Percentiles rank a stretch among this genome's conserved stretches.
Evolutionary conservation across 352 stramenopile genomes (phyloP).

Genomic region (Pythium coloratum): DNA sequence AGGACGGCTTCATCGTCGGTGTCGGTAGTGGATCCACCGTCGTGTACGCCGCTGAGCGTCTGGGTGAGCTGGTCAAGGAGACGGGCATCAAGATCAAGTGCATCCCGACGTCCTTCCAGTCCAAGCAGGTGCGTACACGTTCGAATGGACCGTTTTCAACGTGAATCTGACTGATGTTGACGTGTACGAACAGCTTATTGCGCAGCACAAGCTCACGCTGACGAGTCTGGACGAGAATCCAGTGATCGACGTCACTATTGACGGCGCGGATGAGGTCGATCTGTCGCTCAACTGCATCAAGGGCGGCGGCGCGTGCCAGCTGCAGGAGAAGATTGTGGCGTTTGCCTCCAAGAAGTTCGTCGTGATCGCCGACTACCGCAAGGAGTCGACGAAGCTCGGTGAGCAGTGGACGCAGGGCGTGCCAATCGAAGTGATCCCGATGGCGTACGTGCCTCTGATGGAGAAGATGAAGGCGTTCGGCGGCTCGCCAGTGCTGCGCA

Average conservation of each 20-base stretch:
- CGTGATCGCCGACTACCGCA: constrained; percentile 95
- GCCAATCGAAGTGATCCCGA: constrained; percentile 97
- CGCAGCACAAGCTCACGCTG: constrained; percentile 73
- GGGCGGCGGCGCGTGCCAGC: constrained; percentile 94
- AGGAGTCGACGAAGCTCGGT: constrained; percentile 87
- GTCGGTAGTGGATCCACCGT: constrained; percentile 98
- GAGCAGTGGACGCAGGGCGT: constrained; percentile 90
- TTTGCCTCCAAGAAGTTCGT: constrained; percentile 97
- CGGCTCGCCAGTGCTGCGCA: constrained; percentile 66
- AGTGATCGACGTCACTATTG: constrained; percentile 98
- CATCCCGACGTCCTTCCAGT: constrained; percentile 98
- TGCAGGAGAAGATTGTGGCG: constrained; percentile 94
- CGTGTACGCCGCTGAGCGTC: constrained; percentile 96
- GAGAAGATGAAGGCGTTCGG: constrained; percentile 60
- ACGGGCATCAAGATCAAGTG: constrained; percentile 94
- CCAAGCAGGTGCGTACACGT: constrained; percentile 75
- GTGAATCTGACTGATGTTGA: background rate
- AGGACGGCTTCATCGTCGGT: constrained; percentile 95
- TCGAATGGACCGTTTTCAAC: background rate
- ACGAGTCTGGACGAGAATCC: constrained; percentile 80
- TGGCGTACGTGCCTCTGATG: constrained; percentile 96
- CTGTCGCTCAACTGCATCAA: constrained; percentile 98
- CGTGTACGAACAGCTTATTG: constrained; percentile 45
- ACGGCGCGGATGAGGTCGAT: constrained; percentile 98
- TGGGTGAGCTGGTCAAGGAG: constrained; percentile 93